Percentiles rank a stretch among this genome's conserved stretches.
phyloP scores from a whole-genome alignment of 306 rosid genomes.

The Hippophae rhamnoides region DNA sequence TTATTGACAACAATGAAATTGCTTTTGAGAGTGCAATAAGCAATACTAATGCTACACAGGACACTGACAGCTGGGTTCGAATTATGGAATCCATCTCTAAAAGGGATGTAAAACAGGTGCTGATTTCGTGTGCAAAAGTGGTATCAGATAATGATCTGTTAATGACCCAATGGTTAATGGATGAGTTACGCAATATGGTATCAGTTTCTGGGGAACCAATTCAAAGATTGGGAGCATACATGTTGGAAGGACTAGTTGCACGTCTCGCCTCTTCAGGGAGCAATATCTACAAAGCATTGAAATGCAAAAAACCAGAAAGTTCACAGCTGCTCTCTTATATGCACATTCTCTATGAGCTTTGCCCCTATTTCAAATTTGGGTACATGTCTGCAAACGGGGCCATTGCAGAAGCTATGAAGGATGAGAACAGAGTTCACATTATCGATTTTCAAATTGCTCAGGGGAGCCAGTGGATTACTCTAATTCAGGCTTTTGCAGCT shows the following conservation, averaged over 20 bases:
- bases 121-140: slow-evolving; percentile 66
- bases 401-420: slow-evolving; percentile 95
- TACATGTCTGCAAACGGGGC: slow-evolving; percentile 99
- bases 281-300: slow-evolving; percentile 61
- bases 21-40: slow-evolving; percentile 32
- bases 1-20: slow-evolving; percentile 42
- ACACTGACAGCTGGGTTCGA: slow-evolving; percentile 65
- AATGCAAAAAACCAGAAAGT: slow-evolving; percentile 79
- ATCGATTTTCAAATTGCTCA: slow-evolving; percentile 88
- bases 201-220: slow-evolving; percentile 91
- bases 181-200: slow-evolving; percentile 67
- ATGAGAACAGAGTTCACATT: slow-evolving; percentile 72
- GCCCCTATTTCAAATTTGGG: slow-evolving; percentile 92
- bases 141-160: slow-evolving; percentile 58
- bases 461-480: slow-evolving; percentile 92
- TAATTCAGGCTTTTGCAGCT: slow-evolving; percentile 93
- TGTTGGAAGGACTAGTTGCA: slow-evolving; percentile 94
- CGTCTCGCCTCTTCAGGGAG: slow-evolving; percentile 56
- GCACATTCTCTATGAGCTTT: slow-evolving; percentile 84
- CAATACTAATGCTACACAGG: slow-evolving; percentile 25
- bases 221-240: slow-evolving; percentile 92
- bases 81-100: slow-evolving; percentile 54
- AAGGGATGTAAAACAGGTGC: slow-evolving; percentile 57
- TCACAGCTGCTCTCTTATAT: slow-evolving; percentile 68
- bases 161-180: slow-evolving; percentile 67